Conservation (phyloP, 169 alveolate species). For the Cryptosporidium parvum region DNA sequence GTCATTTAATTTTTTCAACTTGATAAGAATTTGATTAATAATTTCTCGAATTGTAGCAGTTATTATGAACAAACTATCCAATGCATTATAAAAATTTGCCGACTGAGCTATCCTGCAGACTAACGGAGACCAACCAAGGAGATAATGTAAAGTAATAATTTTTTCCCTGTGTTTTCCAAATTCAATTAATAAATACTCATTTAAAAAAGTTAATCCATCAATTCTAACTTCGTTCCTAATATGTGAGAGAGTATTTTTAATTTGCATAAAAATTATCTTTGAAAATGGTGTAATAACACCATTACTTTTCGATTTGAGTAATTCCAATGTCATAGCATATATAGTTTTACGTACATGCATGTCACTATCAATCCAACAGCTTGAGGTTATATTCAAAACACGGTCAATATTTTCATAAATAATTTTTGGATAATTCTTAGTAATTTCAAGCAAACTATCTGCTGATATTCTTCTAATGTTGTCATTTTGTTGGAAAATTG, state of each 20-base stretch:
- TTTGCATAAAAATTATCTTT: slow-evolving; percentile 41
- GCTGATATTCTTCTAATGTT: slow-evolving; percentile 47
- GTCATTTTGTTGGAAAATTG: slow-evolving; percentile 46
- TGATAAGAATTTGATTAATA: neutral
- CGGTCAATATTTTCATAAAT: slow-evolving; percentile 61
- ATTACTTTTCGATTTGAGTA: neutral
- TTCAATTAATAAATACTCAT: slow-evolving; percentile 33
- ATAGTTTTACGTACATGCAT: slow-evolving; percentile 5
- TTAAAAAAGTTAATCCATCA: slow-evolving; percentile 47
- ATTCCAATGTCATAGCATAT: slow-evolving; percentile 17
- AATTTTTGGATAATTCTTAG: slow-evolving; percentile 42
- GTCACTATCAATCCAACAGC: slow-evolving; percentile 70
- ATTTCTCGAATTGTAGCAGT: slow-evolving; percentile 25
- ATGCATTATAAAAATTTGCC: neutral
- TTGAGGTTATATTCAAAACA: slow-evolving; percentile 36
- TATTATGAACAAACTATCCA: slow-evolving; percentile 19
- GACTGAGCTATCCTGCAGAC: slow-evolving; percentile 53
- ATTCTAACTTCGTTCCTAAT: slow-evolving; percentile 58
- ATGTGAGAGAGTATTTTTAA: slow-evolving; percentile 43
- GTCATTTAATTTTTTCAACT: slow-evolving; percentile 2
- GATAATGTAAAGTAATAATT: slow-evolving; percentile 20
- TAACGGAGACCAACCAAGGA: slow-evolving; percentile 62
- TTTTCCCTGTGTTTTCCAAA: slow-evolving; percentile 49
- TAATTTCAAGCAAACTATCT: slow-evolving; percentile 31
- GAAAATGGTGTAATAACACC: slow-evolving; percentile 19